Base-by-base conservation (phyloP, 176 grass and related monocot genomes). In the Dendrocalamus sinicus region DNA sequence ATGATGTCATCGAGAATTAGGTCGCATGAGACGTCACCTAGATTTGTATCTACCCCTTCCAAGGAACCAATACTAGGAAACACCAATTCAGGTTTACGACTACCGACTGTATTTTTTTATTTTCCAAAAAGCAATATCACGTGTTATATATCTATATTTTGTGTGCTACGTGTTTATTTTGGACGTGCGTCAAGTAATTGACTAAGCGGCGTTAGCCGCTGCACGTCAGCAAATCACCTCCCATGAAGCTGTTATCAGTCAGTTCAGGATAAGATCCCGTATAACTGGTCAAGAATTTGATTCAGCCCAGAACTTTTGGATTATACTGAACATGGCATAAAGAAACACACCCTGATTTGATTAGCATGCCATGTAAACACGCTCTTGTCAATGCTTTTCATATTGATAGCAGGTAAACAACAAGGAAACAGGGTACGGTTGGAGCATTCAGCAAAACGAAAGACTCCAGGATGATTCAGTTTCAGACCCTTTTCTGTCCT, bases 1-100 rank as follows among this genome's bases (percentile, higher is more conserved):
- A 48, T 79, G 85, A 90, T 60, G 89, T 50, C 73, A 87, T 9
- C 55, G 84, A 28, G 67, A 67, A 50, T 87, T 87, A 73, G 67
- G 84, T 68, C 74, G 64, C 57, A 22, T 8, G 72, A 47, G 45
- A 78, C 35, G 26, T 86, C 84, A 73, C 67, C 55, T 50, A 5
- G 22, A 12, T 62, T 13, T 62, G 23, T 26, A n/a, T 72, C 67
- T 51, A 12, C 8, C 26, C 26, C 24, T 22, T 57, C 39, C 85
- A 75, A 19, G 69, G 61, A 79, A 63, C 69, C 80, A 19, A 9
- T 48, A 28, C 22, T 76, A 62, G 37, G 46, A 78, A 70, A 86
- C n/a, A 17, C 41, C 2, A 2, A 35, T 37, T 63, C 73, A 79
- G 58, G 23, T 23, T 40, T 17, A 7, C 39, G 75, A 87, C 67